Base-by-base conservation (phyloP, 2,329 filamentous ascomycete species). In the Trichoderma harzianum region DNA sequence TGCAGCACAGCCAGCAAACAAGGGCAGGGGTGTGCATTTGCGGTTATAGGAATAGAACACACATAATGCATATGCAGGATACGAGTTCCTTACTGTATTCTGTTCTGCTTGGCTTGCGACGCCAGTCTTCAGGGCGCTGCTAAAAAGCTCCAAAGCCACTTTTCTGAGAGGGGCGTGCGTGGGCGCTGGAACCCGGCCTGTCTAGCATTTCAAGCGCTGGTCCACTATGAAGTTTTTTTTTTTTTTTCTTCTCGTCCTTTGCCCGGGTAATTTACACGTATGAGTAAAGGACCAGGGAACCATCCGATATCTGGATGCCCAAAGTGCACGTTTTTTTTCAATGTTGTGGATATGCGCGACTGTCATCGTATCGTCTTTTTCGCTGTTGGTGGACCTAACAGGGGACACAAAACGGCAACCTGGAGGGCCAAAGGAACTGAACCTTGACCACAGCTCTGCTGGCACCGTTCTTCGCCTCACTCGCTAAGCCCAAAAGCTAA, bases 391-490 rank as follows among this genome's bases (percentile, higher is more conserved):
- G 43, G 43, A 53, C 32, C 43, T 34, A 43, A 47, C 65, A 68
- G 55, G 53, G 64, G 36, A 24, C 16, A 21, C 36, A 24, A 60
- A 32, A 60, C 28, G 30, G 28, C 28, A 63, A 63, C 34, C 21
- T 63, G 24, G 24, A 21, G 34, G 21, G 12, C 24, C 24, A 43
- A 43, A 43, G 12, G 26, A 43, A 16, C 43, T 30, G 32, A 24
- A 28, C 30, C 43, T 51, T 51, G 34, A 58, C 39, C 34, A 34
- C 26, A 43, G 65, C 65, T 43, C n/a, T 34, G 16, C 36, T 34
- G 63, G 34, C 63, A 66, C 63, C 63, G 47, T 68, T 55, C 61
- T 66, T 71, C 61, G 69, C 61, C 69, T 71, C 69, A 71, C 61
- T 71, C 36, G 43, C 34, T 43, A 63, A 39, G 55, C 55, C 60